phyloP scores from a whole-genome alignment of 2,329 filamentous ascomycete genomes.

The Calonectria naviculata region DNA sequence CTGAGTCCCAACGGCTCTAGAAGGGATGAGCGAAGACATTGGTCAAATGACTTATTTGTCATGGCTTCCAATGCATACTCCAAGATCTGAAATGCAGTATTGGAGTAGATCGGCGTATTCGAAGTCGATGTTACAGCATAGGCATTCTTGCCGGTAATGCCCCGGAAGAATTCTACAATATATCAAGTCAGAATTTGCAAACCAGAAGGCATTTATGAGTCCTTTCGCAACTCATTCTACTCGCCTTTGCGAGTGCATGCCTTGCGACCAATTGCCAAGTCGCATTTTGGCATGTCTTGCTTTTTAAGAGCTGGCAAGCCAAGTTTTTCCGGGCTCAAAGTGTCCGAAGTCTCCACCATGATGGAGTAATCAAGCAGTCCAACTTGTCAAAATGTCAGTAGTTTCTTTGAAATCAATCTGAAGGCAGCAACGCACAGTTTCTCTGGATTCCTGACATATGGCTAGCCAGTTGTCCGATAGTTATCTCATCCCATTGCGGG shows the following conservation, averaged over 20 bases:
- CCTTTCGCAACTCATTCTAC: background rate
- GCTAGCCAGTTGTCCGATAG: conserved; percentile 33
- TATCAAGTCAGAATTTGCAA: background rate
- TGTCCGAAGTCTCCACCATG: background rate
- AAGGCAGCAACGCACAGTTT: background rate
- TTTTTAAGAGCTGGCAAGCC: background rate
- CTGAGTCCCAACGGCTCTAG: background rate
- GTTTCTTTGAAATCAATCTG: background rate
- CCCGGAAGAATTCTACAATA: background rate
- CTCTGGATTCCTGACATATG: background rate
- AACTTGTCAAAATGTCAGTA: background rate
- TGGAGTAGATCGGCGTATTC: background rate
- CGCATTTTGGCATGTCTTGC: background rate
- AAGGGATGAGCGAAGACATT: background rate
- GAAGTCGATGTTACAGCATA: background rate
- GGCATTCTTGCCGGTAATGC: background rate
- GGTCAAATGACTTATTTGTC: background rate
- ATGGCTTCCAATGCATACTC: background rate
- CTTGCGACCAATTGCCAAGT: background rate
- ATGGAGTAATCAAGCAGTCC: background rate
- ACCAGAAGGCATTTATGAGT: background rate
- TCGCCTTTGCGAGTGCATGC: background rate
- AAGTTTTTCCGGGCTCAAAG: background rate
- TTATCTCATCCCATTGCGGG: conserved; percentile 32
- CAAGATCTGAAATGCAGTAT: background rate